Base-by-base conservation (phyloP, 805 yeast genomes). In the Saturnispora mendoncae region DNA sequence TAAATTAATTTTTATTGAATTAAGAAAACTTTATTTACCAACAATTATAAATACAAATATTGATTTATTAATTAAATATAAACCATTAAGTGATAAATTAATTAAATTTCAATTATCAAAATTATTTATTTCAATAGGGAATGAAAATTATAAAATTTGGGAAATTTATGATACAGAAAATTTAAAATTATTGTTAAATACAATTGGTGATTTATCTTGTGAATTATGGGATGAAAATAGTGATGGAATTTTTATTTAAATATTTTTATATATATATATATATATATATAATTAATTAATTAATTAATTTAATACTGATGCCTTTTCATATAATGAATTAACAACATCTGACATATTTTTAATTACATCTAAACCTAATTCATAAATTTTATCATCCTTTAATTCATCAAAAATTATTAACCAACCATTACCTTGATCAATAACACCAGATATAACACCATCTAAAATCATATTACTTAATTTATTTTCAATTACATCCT, bases 371-470 rank as follows among this genome's bases (percentile, higher is more conserved):
- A 90, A 73, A 33, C 94, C 82, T 41, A 90, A 78, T 48, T 82
- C 92, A 57, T 90, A 92, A 38, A 94, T 80, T 30, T 84, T 84
- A 61, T 92, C 97, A 47, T 78, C 77, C 55, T 76, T 78, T 32
- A 95, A 95, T 58, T 87, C 84, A 45, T 86, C 94, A 56, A 84
- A 92, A 44, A 92, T 76, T 50, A 86, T 80, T 53, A 92, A 72
- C 95, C 97, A 92, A 7, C 98, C 98, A 59, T 88, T 88, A 36
- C 97, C 97, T 67, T 92, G 99, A 62, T 92, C 98, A 51, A 92
- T 70, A 28, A 92, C 97, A 36, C 98, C 99, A 57, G 80, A 83
- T 53, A 92, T 86, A n/a, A 87, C 84, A 55, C 85, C 82, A 63
- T 92, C 98, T 53, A 92, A 72, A 52, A 92, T 90, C 97, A 92